Evolutionary conservation across 768 basidiomycete genomes (phyloP).

Genomic region (Boletales sp.): DNA sequence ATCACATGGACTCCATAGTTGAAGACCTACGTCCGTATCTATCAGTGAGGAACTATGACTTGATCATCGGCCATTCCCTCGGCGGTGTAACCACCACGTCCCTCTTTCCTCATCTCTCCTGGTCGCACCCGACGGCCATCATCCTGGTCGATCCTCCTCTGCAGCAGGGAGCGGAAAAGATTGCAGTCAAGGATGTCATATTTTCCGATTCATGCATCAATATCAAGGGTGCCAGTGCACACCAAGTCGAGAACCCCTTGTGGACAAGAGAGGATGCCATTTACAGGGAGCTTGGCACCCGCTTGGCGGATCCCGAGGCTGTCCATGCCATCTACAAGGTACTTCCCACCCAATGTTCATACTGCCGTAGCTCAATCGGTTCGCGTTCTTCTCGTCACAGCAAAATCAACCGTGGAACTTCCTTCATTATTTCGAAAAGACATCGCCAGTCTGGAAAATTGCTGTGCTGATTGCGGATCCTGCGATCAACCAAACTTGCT

Average conservation of each 20-base stretch:
- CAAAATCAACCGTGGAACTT: conserved; percentile 17
- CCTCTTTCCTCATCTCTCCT: conserved; percentile 13
- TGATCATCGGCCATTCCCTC: conserved; percentile 19
- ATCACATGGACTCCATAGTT: conserved; percentile 4
- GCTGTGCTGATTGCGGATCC: conserved; percentile 11
- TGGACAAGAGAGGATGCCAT: conserved; percentile 11
- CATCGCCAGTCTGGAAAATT: conserved; percentile 3
- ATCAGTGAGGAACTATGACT: conserved; percentile 8
- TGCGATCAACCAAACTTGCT: conserved; percentile 3
- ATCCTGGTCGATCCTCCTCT: conserved; percentile 12
- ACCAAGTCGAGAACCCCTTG: conserved; percentile 7
- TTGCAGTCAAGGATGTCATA: not conserved
- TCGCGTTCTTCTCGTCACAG: conserved; percentile 1
- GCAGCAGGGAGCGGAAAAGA: not conserved
- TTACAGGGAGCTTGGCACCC: conserved; percentile 5
- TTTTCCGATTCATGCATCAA: not conserved
- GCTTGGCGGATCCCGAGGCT: conserved; percentile 1
- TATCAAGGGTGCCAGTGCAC: not conserved
- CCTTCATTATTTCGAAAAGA: conserved; percentile 4
- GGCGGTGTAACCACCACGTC: conserved; percentile 11
- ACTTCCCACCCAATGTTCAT: not conserved
- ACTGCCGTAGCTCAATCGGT: not conserved
- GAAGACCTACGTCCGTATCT: conserved; percentile 15
- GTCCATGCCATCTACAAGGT: conserved; percentile 7
- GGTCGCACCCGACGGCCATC: not conserved